Percentiles rank a stretch among this genome's conserved stretches.
Evolutionary conservation across 1,284 basidiomycete genomes (phyloP).

Genomic region (Microbotryum violaceum): DNA sequence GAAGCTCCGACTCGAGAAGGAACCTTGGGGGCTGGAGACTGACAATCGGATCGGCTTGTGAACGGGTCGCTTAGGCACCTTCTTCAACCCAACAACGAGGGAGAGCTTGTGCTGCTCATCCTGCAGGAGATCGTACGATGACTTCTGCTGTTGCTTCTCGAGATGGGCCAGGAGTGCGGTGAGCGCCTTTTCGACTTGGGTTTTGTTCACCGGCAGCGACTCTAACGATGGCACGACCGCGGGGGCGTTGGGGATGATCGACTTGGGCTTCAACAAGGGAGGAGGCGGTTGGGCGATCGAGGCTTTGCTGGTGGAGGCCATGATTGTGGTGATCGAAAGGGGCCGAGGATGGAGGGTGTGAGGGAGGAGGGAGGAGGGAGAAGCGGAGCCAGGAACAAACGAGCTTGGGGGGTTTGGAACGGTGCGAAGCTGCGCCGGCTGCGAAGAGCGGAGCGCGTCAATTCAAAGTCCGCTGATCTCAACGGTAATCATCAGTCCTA

Average conservation of each 20-base stretch:
- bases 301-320: not conserved
- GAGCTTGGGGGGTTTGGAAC: not conserved
- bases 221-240: conserved; percentile 21
- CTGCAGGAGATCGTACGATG: conserved; percentile 68
- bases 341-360: not conserved
- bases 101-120: conserved; percentile 66
- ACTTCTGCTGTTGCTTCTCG: conserved; percentile 55
- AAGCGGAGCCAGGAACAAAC: conserved; percentile 2
- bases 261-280: conserved; percentile 27
- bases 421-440: not conserved
- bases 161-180: conserved; percentile 65
- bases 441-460: not conserved
- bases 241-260: conserved; percentile 20
- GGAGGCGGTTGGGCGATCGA: conserved; percentile 11
- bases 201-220: conserved; percentile 49
- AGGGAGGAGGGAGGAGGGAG: too few species aligned
- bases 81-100: conserved; percentile 76
- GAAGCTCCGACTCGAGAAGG: not conserved
- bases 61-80: conserved; percentile 54
- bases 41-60: conserved; percentile 79
- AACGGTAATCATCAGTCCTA: too few species aligned
- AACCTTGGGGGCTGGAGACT: conserved; percentile 38
- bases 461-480: too few species aligned
- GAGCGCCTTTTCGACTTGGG: conserved; percentile 71
- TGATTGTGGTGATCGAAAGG: not conserved